Evolutionary conservation across 208 protist species (phyloP), one percentile per base, ranked within the genome.

Genomic region (Wallacemonas sp.): DNA sequence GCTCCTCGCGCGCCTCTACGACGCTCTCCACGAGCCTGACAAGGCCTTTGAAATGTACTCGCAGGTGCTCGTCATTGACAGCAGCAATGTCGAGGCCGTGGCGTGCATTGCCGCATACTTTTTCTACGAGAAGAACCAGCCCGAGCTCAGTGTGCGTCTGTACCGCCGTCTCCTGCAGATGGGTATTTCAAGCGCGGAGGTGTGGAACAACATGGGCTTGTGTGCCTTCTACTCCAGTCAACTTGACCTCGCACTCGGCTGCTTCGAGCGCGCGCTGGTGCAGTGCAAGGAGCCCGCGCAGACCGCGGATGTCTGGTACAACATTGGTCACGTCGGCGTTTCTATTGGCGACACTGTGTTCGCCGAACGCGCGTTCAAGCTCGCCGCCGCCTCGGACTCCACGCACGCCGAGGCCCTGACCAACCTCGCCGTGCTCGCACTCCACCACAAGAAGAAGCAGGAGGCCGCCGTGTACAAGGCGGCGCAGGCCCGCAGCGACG

Each of bases 181-280:
- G 96, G 97, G 97, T 10, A 74, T 98, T 20, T 72, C 91, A 62
- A 95, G 66, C 25, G 67, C 90, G 10, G 96, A 98, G 77, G 65
- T 98, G 28, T 99, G 97, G 97, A 96, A 92, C 49, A 99, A 99
- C 74, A 70, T 99, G 38, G 97, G 90, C 32, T 80, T 99, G 48
- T 98, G 87, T 71, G 97, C 94, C 70, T 98, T 97, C 74, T 95
- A 95, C 82, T 80, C 91, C 20, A 93, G 82, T 10, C 93, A 98
- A 76, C 91, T 96, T 69, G 97, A 99, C 70, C 86, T 98, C 48
- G 85, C 91, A 16, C 84, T 99, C 8, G 86, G 77, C 66, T 98
- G 94, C 72, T 90, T 99, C 31, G 92, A 97, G 61, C 77, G 85
- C 5, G 94, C 93, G 18, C 61, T 98, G 23, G 63, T 70, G n/a